Evolutionary conservation across 768 basidiomycete genomes (phyloP), one percentile per base, ranked within the genome.

Genomic region (Lactarius sanguifluus): DNA sequence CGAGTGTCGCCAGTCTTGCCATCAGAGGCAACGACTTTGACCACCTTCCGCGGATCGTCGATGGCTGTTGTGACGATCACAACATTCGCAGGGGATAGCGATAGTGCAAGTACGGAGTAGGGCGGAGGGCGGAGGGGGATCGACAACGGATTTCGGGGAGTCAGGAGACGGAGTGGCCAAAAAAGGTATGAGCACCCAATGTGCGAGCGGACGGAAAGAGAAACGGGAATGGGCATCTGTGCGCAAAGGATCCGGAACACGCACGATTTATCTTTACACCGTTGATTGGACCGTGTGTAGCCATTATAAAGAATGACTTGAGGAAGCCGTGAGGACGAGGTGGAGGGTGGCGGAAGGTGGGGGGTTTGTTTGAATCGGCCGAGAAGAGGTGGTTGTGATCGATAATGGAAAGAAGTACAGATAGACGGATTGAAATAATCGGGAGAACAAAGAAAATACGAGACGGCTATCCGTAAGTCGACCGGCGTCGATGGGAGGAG

Each of bases 1-100:
- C 85, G 84, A 69, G 91, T 89, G 59, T 92, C 90, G 73, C 92
- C 94, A 7, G 89, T 81, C 86, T 96, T 98, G 79, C 97, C 97
- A 74, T 96, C 91, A 69, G 90, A 92, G 65, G 96, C 96, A 76
- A 91, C 83, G 73, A 99, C 97, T 77, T 92, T 94, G 81, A 96
- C 90, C 74, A 97, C 85, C 81, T 92, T 92, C 78, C 90, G 86
- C n/a, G 96, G 94, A 81, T 99, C 96, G 81, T 98, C 97, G 80
- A 91, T 86, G 76, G 87, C 88, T 90, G 77, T 25, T 67, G 72
- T 72, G 71, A 69, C 70, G 50, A 62, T 59, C 62, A 64, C 69
- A 38, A 66, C 73, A 55, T 76, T 71, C 56, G 47, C 23, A 20
- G 71, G 68, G 30, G 71, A 76, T 69, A 71, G 56, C 72, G 75